Percentiles rank a stretch among this genome's conserved stretches.
Conservation (phyloP, 805 yeast genomes). For the Ogataea saltuana region DNA sequence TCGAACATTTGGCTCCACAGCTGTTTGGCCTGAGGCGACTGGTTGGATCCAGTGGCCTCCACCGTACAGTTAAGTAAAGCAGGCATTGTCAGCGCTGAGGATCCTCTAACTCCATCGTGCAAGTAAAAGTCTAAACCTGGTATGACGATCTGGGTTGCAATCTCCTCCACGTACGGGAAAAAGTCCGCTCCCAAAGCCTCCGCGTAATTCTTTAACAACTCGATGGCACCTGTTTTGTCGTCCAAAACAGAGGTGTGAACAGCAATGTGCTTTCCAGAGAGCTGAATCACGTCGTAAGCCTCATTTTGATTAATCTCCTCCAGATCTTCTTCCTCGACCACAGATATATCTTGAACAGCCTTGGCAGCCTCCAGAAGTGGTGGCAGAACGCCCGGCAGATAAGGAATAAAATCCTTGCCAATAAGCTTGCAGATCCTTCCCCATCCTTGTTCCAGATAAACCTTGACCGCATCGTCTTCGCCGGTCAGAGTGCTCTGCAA, state of each 20-base stretch:
- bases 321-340: constrained; percentile 86
- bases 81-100: constrained; percentile 86
- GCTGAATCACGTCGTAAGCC: constrained; percentile 92
- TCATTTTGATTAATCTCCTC: constrained; percentile 81
- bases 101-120: constrained; percentile 91
- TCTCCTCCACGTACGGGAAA: constrained; percentile 77
- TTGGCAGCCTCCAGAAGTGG: constrained; percentile 85
- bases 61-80: constrained; percentile 66
- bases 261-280: constrained; percentile 91
- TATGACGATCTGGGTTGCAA: constrained; percentile 73
- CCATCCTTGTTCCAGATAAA: constrained; percentile 94
- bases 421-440: constrained; percentile 85
- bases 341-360: constrained; percentile 83
- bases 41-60: constrained; percentile 51
- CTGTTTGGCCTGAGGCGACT: constrained; percentile 58
- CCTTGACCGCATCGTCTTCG: constrained; percentile 86
- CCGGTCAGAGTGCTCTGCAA: constrained; percentile 59
- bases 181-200: constrained; percentile 79
- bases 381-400: constrained; percentile 81
- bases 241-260: constrained; percentile 93
- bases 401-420: constrained; percentile 84
- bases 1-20: constrained; percentile 73
- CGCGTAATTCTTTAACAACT: constrained; percentile 80
- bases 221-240: constrained; percentile 92
- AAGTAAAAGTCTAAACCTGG: constrained; percentile 90